Evolutionary conservation across 2,329 filamentous ascomycete genomes (phyloP).

Genomic region (Ophioceras dolichostomum): DNA sequence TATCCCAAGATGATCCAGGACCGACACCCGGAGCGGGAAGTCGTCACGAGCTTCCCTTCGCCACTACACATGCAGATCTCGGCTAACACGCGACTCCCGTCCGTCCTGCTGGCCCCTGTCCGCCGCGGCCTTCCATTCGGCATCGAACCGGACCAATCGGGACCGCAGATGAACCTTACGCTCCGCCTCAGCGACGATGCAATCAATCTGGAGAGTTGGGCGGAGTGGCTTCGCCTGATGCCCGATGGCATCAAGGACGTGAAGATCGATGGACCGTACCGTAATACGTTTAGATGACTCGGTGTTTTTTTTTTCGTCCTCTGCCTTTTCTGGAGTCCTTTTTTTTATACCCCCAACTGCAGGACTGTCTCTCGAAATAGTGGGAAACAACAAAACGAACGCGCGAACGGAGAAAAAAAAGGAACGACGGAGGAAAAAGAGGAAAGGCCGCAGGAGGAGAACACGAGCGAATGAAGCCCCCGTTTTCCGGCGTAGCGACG

Average conservation of each 20-base stretch:
- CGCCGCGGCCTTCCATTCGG: conserved; percentile 26
- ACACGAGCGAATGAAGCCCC: too few relatives aligned
- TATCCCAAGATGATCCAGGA: conserved; percentile 42
- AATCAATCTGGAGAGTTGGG: conserved; percentile 39
- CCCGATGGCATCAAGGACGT: conserved; percentile 43
- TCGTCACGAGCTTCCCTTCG: conserved; percentile 35
- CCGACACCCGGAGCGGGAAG: conserved; percentile 31
- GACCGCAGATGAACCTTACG: conserved; percentile 34
- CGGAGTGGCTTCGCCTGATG: conserved; percentile 46
- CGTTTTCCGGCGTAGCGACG: too few relatives aligned
- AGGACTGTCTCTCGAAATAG: too few relatives aligned
- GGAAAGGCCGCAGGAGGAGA: too few relatives aligned
- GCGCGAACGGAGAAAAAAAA: too few relatives aligned
- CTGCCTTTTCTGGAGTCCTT: too few relatives aligned
- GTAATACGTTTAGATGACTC: conserved; percentile 4
- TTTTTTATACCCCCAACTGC: too few relatives aligned
- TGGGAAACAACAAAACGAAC: too few relatives aligned
- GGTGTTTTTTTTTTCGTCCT: not conserved
- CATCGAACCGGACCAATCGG: conserved; percentile 20
- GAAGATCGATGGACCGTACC: conserved; percentile 39
- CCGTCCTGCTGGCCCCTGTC: conserved; percentile 41
- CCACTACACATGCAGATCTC: conserved; percentile 45
- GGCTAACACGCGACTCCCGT: conserved; percentile 38
- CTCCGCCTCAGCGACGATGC: conserved; percentile 38
- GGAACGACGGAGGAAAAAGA: too few relatives aligned